A percentile compares a stretch with the other conserved stretches of the same genome.
These are phyloP conservation scores for Chrysanthemum lavandulifolium DNA, from an alignment of 129 eudicot genomes.

Conservation along the genomic window DNA sequence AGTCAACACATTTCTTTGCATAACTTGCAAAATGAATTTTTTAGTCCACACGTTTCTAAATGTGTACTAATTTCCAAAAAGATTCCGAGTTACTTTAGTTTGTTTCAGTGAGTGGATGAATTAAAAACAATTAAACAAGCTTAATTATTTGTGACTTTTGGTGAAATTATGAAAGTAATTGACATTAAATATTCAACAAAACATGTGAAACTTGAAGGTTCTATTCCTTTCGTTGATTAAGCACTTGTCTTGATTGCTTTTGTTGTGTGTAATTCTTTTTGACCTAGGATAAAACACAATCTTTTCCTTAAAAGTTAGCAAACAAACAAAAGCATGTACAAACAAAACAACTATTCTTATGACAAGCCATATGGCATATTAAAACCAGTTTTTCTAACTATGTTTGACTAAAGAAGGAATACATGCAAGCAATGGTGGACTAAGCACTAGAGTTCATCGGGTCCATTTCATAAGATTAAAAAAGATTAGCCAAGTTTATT, in stretches of 20 bases:
- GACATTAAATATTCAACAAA: not conserved
- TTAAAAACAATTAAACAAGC: not conserved
- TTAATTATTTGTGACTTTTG: not conserved
- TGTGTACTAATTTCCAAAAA: not conserved
- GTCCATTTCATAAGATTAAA: too few relatives aligned
- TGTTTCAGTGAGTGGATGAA: not conserved
- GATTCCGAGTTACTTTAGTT: not conserved
- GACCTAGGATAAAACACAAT: not conserved
- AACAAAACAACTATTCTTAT: too few relatives aligned
- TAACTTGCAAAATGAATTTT: too few relatives aligned
- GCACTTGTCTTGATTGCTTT: conserved; percentile 10
- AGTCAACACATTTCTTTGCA: too few relatives aligned
- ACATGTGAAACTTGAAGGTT: conserved; percentile 1
- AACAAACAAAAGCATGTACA: not conserved
- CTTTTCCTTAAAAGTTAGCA: not conserved
- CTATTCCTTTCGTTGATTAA: not conserved
- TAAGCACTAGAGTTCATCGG: too few relatives aligned
- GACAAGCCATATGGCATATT: too few relatives aligned
- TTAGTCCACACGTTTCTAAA: not conserved
- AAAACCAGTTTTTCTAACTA: too few relatives aligned
- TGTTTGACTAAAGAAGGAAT: too few relatives aligned
- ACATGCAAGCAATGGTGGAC: too few relatives aligned
- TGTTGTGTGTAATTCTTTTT: not conserved
- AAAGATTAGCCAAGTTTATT: too few relatives aligned
- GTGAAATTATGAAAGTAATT: not conserved